Conservation (phyloP, 495 filamentous ascomycete species). For the Arthonia radiata region DNA sequence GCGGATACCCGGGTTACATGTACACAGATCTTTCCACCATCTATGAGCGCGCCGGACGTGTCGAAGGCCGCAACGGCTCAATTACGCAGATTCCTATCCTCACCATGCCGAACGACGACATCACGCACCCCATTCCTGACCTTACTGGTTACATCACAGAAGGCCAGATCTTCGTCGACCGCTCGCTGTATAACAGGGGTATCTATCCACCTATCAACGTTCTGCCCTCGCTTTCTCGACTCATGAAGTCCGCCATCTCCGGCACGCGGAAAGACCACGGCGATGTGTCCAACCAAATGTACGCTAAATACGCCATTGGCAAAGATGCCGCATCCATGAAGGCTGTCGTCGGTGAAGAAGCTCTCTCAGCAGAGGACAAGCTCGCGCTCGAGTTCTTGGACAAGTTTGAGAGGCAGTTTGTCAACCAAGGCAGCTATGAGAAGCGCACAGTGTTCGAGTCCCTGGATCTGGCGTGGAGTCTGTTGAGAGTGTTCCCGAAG, state of each 20-base stretch:
- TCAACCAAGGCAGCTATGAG: conserved; percentile 81
- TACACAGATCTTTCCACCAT: conserved; percentile 99
- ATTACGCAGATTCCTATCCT: conserved; percentile 98
- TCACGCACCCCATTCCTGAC: conserved; percentile 97
- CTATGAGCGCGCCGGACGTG: conserved; percentile 97
- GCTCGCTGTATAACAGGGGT: conserved; percentile 83
- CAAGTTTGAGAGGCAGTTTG: conserved; percentile 88
- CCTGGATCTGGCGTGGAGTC: conserved; percentile 82
- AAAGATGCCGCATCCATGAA: conserved; percentile 98
- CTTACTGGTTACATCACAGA: conserved; percentile 98
- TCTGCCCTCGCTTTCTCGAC: conserved; percentile 87
- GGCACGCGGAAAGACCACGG: conserved; percentile 89
- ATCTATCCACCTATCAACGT: conserved; percentile 99
- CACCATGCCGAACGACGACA: conserved; percentile 99
- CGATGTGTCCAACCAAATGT: conserved; percentile 97
- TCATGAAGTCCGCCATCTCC: conserved; percentile 99
- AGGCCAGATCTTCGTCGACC: conserved; percentile 94
- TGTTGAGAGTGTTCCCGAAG: conserved; percentile 90
- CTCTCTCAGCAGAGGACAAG: conserved; percentile 85
- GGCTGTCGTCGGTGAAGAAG: conserved; percentile 95
- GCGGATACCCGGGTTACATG: conserved; percentile 99
- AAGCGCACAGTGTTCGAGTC: conserved; percentile 70
- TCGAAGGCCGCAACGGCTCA: conserved; percentile 87
- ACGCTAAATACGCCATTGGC: conserved; percentile 98
- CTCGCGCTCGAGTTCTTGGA: conserved; percentile 94